Evolutionary conservation across 208 protist genomes (phyloP), one percentile per base, ranked within the genome.

Genomic region (Crithidia fasciculata): DNA sequence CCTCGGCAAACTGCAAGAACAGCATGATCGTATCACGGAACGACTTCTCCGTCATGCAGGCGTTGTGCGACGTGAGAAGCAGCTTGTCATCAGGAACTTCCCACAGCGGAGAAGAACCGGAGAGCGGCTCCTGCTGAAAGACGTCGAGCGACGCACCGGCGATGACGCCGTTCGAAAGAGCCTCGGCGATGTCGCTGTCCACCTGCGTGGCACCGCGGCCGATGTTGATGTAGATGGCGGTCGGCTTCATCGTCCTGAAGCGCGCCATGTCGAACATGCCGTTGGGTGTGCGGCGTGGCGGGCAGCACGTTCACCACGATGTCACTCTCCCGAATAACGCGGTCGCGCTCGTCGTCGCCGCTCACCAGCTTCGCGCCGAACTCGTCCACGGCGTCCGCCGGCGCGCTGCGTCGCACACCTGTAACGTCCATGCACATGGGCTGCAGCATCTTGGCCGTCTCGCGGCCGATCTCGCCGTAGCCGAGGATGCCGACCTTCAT

Each of bases 181-280:
- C 90, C 54, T 62, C 58, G 37, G 75, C 78, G 12, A 93, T 67
- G 58, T 89, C 85, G 0, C 61, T 74, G 60, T 93, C 88, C 40
- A 81, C 76, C 67, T 87, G 81, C 45, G 84, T 91, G 45, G 57
- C 52, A 40, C 88, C 86, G n/a, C 88, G 81, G 10, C 88, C 88
- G 66, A 93, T 84, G 65, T 89, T 93, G 78, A 95, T 91, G 80
- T 90, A 93, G 45, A 91, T 74, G 8, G 85, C 85, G 15, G 15
- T 83, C 55, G 44, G 73, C 77, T 91, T 90, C 90, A 93, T 95
- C 71, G 71, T 82, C 45, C 69, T 69, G 68, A 95, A 93, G 39
- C 19, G 45, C 47, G 71, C 80, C 57, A 63, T 62, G 78, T 92
- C 78, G 63, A 95, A 92, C 54, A 95, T 76, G 19, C 84, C 37